Evolutionary conservation across 345 rosid species (phyloP).

Genomic region (Gossypium rotundifolium): DNA sequence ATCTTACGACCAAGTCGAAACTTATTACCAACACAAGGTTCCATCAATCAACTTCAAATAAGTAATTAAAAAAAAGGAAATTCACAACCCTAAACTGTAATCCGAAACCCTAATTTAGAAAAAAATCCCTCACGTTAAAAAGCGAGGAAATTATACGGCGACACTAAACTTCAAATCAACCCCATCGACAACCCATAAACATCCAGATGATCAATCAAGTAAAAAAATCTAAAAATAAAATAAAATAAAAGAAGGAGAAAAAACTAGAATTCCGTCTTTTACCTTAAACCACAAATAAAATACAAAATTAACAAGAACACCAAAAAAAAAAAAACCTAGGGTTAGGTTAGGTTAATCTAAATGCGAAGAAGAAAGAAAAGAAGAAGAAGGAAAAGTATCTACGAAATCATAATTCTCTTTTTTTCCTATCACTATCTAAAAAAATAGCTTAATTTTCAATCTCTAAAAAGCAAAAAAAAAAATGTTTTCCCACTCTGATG

Average conservation of each 20-base stretch:
- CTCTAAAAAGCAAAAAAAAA: neutral
- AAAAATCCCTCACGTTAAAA: neutral
- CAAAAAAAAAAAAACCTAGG: neutral
- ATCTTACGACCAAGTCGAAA: slow-evolving; percentile 90
- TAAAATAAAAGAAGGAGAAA: no score
- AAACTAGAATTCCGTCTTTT: neutral
- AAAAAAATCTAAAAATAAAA: neutral
- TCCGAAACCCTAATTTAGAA: neutral
- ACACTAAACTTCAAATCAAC: neutral
- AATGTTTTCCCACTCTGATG: neutral
- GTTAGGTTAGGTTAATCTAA: slow-evolving; percentile 2
- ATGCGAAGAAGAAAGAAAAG: neutral
- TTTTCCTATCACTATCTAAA: neutral
- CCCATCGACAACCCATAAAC: neutral
- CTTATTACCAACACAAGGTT: slow-evolving; percentile 82
- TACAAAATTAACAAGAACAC: neutral
- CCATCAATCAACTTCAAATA: slow-evolving; percentile 41
- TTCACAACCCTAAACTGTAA: slow-evolving; percentile 1
- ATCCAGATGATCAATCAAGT: neutral
- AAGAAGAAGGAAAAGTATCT: neutral
- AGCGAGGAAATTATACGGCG: neutral
- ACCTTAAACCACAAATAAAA: neutral
- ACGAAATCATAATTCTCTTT: neutral
- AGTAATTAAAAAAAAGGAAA: neutral
- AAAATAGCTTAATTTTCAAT: neutral